Conservation (phyloP, 305 asterid genomes). For the Solanum hybrid region DNA sequence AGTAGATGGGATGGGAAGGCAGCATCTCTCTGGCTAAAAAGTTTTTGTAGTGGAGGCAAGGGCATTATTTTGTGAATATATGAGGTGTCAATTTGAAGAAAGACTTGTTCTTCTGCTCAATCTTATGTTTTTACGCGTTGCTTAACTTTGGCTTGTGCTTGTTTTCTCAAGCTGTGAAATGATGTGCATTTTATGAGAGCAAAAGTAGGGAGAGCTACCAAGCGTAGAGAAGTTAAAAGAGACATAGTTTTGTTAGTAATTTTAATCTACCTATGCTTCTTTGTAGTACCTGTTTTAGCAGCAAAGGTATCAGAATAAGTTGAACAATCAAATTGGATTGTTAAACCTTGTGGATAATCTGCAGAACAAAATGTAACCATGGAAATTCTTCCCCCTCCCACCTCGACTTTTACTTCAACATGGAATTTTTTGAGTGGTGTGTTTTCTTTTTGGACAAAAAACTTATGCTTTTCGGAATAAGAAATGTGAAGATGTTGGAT, state of each 20-base stretch:
- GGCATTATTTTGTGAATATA: conserved; percentile 41
- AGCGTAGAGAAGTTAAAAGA: not conserved
- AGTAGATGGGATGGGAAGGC: conserved; percentile 11
- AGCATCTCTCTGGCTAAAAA: conserved; percentile 10
- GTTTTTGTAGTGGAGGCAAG: conserved; percentile 51
- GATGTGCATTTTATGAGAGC: not conserved
- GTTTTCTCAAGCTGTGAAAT: not conserved
- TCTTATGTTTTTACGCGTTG: not conserved
- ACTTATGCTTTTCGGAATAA: not conserved
- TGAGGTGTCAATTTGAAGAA: conserved; percentile 28
- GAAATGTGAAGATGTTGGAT: not conserved
- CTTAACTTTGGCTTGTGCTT: not conserved
- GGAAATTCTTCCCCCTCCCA: not conserved
- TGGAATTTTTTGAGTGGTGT: not conserved
- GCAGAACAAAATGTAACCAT: not conserved
- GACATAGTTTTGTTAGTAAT: not conserved
- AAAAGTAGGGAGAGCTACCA: not conserved
- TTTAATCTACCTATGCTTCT: not conserved
- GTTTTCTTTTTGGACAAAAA: not conserved
- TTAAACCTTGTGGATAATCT: not conserved
- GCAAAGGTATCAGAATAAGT: not conserved
- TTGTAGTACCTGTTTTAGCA: not conserved
- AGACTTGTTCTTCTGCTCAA: conserved; percentile 1
- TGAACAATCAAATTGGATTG: not conserved
- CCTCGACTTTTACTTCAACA: not conserved